Conservation (phyloP, 495 filamentous ascomycete genomes). For the Collariella sp. region DNA sequence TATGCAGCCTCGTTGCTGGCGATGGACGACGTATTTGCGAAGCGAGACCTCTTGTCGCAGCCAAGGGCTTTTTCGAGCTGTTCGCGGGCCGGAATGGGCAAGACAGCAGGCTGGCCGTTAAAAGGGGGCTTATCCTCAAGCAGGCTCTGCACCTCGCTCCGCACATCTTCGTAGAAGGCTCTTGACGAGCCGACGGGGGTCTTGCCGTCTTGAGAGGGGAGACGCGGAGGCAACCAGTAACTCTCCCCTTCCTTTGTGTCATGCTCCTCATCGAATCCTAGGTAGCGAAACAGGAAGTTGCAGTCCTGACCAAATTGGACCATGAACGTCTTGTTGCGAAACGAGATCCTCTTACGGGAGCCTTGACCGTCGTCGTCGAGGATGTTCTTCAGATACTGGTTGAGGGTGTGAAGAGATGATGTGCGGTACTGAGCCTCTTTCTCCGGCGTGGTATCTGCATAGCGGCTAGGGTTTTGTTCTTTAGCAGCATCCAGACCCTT, state of each 20-base stretch:
- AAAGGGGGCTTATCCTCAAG: conserved; percentile 13
- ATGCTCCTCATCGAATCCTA: conserved; percentile 48
- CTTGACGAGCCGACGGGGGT: conserved; percentile 20
- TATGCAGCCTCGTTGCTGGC: neutral
- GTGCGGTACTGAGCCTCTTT: conserved; percentile 34
- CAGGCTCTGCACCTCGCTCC: conserved; percentile 28
- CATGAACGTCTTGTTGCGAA: conserved; percentile 63
- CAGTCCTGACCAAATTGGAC: conserved; percentile 60
- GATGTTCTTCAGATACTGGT: conserved; percentile 54
- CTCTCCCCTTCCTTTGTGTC: conserved; percentile 14
- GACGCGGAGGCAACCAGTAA: conserved; percentile 22
- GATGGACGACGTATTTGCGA: neutral
- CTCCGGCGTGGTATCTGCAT: conserved; percentile 39
- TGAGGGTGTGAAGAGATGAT: conserved; percentile 48
- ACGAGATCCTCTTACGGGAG: conserved; percentile 48
- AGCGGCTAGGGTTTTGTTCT: conserved; percentile 48
- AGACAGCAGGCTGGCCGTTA: conserved; percentile 8
- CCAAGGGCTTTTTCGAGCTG: conserved; percentile 18
- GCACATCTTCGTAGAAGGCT: conserved; percentile 29
- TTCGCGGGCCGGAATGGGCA: conserved; percentile 12
- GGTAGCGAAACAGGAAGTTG: conserved; percentile 50
- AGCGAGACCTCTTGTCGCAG: conserved; percentile 4
- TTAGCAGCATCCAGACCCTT: conserved; percentile 46
- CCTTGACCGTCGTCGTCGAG: conserved; percentile 35
- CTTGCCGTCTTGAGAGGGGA: conserved; percentile 12